A percentile compares a stretch with the other conserved stretches of the same genome.
Conservation (phyloP, 106 monocot genomes). For the Dactylorhiza incarnata region DNA sequence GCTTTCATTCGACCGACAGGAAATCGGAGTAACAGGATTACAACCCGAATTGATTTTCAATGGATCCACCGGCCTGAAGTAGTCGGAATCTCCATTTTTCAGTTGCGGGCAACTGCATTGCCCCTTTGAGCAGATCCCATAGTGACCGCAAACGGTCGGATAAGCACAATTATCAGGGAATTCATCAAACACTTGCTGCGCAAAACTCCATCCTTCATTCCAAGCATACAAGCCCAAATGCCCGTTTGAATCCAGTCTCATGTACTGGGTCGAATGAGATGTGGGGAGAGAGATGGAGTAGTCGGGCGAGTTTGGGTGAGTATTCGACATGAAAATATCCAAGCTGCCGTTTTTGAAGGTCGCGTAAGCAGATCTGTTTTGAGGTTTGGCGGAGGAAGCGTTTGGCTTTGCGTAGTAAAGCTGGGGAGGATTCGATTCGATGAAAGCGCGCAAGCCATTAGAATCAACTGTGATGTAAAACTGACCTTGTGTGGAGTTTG, state of each 20-base stretch:
- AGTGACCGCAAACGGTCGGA: slow-evolving; percentile 33
- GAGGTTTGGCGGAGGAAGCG: background rate
- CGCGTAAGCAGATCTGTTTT: background rate
- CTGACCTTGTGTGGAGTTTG: background rate
- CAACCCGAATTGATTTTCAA: slow-evolving; percentile 29
- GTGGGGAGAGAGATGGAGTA: background rate
- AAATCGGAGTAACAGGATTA: slow-evolving; percentile 12
- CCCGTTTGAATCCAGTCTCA: slow-evolving; percentile 12
- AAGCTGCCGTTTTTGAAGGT: background rate
- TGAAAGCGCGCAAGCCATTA: slow-evolving; percentile 10
- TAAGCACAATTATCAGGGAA: slow-evolving; percentile 11
- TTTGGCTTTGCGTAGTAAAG: slow-evolving; percentile 5
- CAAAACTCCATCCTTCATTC: background rate
- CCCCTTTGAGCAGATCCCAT: slow-evolving; percentile 42
- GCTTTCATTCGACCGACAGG: slow-evolving; percentile 13
- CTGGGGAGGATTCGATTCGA: slow-evolving; percentile 17
- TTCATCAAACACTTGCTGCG: background rate
- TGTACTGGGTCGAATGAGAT: background rate
- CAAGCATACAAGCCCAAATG: slow-evolving; percentile 1
- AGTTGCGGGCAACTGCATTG: slow-evolving; percentile 36
- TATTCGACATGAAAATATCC: background rate
- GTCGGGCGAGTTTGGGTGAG: background rate
- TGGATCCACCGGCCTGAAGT: slow-evolving; percentile 19
- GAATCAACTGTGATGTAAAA: slow-evolving; percentile 10
- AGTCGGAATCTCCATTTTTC: slow-evolving; percentile 6